phyloP scores from a whole-genome alignment of 2,329 filamentous ascomycete species.

The Chrysoporthe puriensis region DNA sequence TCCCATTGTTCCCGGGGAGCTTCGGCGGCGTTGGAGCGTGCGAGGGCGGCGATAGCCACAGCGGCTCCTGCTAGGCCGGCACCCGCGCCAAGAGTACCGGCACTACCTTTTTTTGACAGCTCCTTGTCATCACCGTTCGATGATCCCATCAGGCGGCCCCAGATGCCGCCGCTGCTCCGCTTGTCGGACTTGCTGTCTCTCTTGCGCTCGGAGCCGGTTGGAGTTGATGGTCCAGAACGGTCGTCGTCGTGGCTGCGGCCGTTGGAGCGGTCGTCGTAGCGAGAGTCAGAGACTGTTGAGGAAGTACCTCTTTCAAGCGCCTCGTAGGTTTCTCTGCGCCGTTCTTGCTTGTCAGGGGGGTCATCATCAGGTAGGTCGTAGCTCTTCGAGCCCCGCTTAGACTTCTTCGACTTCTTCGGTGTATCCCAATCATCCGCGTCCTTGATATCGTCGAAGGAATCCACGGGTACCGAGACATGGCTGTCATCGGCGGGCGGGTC shows the following conservation, averaged over 20 bases:
- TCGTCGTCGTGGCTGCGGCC: slow-evolving; percentile 50
- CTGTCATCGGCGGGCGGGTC: slow-evolving; percentile 35
- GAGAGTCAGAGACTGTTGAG: slow-evolving; percentile 53
- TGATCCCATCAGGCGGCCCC: slow-evolving; percentile 51
- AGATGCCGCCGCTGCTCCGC: slow-evolving; percentile 49
- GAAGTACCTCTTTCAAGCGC: slow-evolving; percentile 48
- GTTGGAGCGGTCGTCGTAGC: slow-evolving; percentile 41
- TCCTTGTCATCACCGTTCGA: slow-evolving; percentile 42
- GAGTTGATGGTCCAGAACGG: slow-evolving; percentile 50
- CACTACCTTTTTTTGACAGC: slow-evolving; percentile 60
- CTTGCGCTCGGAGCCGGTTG: slow-evolving; percentile 37
- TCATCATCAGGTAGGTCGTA: slow-evolving; percentile 42
- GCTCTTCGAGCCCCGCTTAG: slow-evolving; percentile 38
- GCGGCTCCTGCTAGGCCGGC: slow-evolving; percentile 61
- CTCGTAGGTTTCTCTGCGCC: slow-evolving; percentile 41
- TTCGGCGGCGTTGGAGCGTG: slow-evolving; percentile 52
- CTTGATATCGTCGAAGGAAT: slow-evolving; percentile 37
- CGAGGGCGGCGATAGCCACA: slow-evolving; percentile 43
- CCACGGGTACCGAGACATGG: slow-evolving; percentile 37
- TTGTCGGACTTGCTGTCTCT: slow-evolving; percentile 43
- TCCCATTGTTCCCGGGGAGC: slow-evolving; percentile 42
- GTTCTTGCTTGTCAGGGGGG: slow-evolving; percentile 39
- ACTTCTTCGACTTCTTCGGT: slow-evolving; percentile 39
- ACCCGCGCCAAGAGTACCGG: slow-evolving; percentile 72
- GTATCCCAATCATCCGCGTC: slow-evolving; percentile 39